Conservation (phyloP, 2,329 filamentous ascomycete species). For the Rutstroemia sydowiana region DNA sequence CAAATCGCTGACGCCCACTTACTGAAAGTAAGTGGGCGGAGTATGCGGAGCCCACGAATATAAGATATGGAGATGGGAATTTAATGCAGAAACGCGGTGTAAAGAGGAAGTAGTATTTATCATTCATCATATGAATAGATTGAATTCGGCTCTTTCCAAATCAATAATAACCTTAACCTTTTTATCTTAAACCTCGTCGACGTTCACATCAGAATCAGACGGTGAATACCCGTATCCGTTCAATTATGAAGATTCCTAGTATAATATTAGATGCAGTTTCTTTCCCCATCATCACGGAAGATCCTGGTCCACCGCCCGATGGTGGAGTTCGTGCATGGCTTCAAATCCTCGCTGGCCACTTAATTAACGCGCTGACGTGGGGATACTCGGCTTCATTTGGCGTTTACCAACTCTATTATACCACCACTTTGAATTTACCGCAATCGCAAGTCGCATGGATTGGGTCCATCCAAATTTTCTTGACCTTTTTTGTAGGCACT, state of each 20-base stretch:
- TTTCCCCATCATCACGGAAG: neutral
- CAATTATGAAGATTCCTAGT: neutral
- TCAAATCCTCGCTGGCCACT: conserved; percentile 25
- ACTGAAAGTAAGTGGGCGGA: too few species aligned
- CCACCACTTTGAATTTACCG: conserved; percentile 23
- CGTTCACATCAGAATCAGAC: neutral
- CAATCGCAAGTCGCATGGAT: conserved; percentile 37
- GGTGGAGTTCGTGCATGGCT: conserved; percentile 25
- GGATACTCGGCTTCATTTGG: conserved; percentile 32
- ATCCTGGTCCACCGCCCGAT: conserved; percentile 3
- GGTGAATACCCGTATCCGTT: too few species aligned
- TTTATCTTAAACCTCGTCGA: neutral
- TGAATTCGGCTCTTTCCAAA: too few species aligned
- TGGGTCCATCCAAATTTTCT: conserved; percentile 34
- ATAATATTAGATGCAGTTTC: neutral
- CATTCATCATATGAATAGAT: too few species aligned
- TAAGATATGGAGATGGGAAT: too few species aligned
- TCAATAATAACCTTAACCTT: too few species aligned
- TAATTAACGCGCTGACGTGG: conserved; percentile 28
- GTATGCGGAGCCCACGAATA: too few species aligned
- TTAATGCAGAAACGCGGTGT: too few species aligned
- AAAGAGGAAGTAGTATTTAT: too few species aligned
- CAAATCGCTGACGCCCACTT: too few species aligned
- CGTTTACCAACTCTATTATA: conserved; percentile 36
- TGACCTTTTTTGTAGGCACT: conserved; percentile 33